Base-by-base conservation (phyloP, 2,329 filamentous ascomycete species). In the Venturia aucupariae region DNA sequence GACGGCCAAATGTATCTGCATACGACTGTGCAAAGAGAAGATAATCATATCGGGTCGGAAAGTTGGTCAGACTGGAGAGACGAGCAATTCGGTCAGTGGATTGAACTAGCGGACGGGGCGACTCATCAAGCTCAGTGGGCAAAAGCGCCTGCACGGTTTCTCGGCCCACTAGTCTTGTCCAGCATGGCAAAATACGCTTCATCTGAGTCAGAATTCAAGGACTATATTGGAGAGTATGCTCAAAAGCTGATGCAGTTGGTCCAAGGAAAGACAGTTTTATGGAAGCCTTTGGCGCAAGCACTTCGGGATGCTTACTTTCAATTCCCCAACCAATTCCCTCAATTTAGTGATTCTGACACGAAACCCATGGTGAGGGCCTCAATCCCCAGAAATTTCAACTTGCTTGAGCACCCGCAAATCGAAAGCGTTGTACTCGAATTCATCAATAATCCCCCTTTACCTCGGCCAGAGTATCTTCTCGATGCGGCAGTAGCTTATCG, bases 391-490 rank as follows among this genome's bases (percentile, higher is more conserved):
- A 15, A 65, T 30, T 74, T 75, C 0, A 64, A 69, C 22, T 70
- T 74, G 8, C 66, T 74, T 1, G 35, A 65, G 1, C 66, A 74
- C 3, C 70, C 79, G 11, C 71, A 72, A 2, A 60, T 80, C 17
- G 74, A 76, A 55, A 73, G 77, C 1, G 71, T 77, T 30, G 70
- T 81, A 27, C 64, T 77, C 5, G 69, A 71, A 1, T 75, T 78
- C 24, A 69, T 78, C 10, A 72, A 78, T 30, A 66, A 72, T 54
- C 76, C 79, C 19, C 78, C 79, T 4, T 67, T 71, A 8, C 73
- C 77, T 2, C 77, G 75, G 30, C 68, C 75, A 0, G 80, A 82
- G 63, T 76, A 80, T 22, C 69, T 76, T 19, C 75, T 81, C 42
- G 80, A 82, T 66, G 75, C 77, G 10, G 73, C 74, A 5, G 72